These are phyloP conservation scores for Pachyrhizus erosus DNA, from an alignment of 306 rosid species.

Conservation along the genomic window DNA sequence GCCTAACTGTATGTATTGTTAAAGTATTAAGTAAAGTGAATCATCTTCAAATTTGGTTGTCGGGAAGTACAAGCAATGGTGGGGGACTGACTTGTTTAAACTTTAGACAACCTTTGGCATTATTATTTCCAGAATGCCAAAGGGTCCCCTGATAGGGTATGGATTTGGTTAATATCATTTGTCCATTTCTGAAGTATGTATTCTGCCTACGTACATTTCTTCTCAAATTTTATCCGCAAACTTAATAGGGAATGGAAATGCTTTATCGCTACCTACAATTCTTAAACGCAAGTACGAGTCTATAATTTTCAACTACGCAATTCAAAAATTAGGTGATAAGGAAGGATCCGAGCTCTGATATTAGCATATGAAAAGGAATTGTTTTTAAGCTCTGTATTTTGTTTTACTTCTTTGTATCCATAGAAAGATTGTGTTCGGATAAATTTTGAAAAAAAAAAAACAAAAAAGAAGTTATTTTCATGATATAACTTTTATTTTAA, in stretches of 20 bases:
- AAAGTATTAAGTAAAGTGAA: slow-evolving; percentile 32
- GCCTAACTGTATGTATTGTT: neutral
- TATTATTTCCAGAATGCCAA: slow-evolving; percentile 28
- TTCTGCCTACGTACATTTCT: slow-evolving; percentile 17
- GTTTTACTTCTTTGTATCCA: neutral
- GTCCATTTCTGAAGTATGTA: slow-evolving; percentile 42
- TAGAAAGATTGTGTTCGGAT: neutral
- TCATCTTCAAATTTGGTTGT: slow-evolving; percentile 22
- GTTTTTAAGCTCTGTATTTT: slow-evolving; percentile 36
- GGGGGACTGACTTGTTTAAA: slow-evolving; percentile 21
- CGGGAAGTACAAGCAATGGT: slow-evolving; percentile 37
- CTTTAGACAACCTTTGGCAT: slow-evolving; percentile 42
- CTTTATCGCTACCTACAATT: slow-evolving; percentile 16
- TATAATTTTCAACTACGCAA: slow-evolving; percentile 29
- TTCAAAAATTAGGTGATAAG: slow-evolving; percentile 45
- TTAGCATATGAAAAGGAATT: slow-evolving; percentile 13
- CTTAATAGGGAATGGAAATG: neutral
- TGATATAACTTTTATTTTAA: neutral
- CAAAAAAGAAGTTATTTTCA: neutral
- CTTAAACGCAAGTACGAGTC: slow-evolving; percentile 18
- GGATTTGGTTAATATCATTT: slow-evolving; percentile 47
- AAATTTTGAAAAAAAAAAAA: neutral
- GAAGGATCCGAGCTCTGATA: slow-evolving; percentile 35
- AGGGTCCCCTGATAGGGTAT: slow-evolving; percentile 39
- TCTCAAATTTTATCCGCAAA: slow-evolving; percentile 49